Evolutionary conservation across 169 alveolate genomes (phyloP).

Genomic region (Eimeria maxima): DNA sequence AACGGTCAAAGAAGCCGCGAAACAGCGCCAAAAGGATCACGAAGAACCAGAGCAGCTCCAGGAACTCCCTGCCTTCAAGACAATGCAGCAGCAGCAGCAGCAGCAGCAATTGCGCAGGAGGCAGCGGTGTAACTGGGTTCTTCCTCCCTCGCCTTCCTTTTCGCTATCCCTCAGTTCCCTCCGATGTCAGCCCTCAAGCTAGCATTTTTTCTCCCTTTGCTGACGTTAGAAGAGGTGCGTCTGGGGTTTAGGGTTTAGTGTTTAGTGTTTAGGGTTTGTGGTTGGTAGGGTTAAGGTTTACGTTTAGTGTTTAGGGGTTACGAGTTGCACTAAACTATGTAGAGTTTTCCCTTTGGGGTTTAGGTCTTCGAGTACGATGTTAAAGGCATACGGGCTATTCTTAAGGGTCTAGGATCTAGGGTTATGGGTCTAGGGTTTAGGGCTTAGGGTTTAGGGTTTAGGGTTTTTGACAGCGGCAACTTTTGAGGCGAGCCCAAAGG

Average conservation of each 20-base stretch:
- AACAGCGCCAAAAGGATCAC: neutral
- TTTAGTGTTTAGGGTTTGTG: no score
- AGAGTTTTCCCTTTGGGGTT: no score
- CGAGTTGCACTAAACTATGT: neutral
- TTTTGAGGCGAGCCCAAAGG: neutral
- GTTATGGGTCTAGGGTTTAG: conserved; percentile 9
- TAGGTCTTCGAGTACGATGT: no score
- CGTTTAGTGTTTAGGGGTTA: neutral
- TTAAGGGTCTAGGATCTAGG: neutral
- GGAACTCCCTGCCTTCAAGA: neutral
- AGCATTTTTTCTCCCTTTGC: neutral
- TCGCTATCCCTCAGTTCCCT: neutral
- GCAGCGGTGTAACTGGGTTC: conserved; percentile 55
- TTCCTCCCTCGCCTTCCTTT: neutral
- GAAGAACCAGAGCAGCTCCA: conserved; percentile 3
- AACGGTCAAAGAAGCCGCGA: no score
- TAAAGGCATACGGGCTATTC: neutral
- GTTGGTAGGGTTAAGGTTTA: neutral
- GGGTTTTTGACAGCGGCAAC: neutral
- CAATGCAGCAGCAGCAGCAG: neutral
- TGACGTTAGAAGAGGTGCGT: neutral
- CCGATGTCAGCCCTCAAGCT: neutral
- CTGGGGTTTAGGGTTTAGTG: neutral
- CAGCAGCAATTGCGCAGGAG: conserved; percentile 37
- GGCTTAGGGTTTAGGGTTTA: conserved; percentile 24